Conservation (phyloP, 768 basidiomycete species). For the Calocybe gangraenosa region DNA sequence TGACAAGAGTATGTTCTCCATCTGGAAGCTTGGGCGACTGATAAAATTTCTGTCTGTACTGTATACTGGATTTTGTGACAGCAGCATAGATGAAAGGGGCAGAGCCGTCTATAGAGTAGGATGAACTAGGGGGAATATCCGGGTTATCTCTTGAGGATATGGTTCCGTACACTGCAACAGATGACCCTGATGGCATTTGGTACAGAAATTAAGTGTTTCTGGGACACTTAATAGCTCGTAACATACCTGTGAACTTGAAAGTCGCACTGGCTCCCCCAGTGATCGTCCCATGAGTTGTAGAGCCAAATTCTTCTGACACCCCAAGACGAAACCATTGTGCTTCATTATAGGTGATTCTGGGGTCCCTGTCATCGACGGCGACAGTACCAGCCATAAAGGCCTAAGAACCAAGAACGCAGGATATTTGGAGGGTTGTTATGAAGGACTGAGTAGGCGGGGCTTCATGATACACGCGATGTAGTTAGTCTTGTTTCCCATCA, state of each 20-base stretch:
- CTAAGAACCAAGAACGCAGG: background rate
- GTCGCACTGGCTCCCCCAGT: constrained; percentile 7
- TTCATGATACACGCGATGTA: too few species aligned
- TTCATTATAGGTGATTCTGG: constrained; percentile 8
- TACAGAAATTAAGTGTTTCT: too few species aligned
- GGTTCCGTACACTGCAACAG: constrained; percentile 14
- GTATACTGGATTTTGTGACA: background rate
- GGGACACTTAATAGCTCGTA: too few species aligned
- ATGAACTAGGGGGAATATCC: constrained; percentile 6
- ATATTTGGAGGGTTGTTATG: background rate
- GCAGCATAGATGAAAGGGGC: background rate
- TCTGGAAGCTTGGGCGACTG: constrained; percentile 13
- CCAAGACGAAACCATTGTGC: constrained; percentile 11
- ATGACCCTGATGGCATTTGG: constrained; percentile 9
- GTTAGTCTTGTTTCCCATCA: too few species aligned
- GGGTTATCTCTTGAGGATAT: constrained; percentile 1
- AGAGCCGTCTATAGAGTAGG: constrained; percentile 9
- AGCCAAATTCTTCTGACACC: constrained; percentile 5
- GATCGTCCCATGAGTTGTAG: constrained; percentile 11
- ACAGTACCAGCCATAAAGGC: background rate
- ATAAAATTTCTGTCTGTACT: constrained; percentile 13
- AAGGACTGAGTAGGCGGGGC: background rate
- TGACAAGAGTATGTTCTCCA: constrained; percentile 17
- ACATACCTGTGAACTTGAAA: constrained; percentile 16
- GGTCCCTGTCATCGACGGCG: constrained; percentile 14